Conservation (phyloP, 1,284 basidiomycete genomes). For the Heterobasidion annosum region DNA sequence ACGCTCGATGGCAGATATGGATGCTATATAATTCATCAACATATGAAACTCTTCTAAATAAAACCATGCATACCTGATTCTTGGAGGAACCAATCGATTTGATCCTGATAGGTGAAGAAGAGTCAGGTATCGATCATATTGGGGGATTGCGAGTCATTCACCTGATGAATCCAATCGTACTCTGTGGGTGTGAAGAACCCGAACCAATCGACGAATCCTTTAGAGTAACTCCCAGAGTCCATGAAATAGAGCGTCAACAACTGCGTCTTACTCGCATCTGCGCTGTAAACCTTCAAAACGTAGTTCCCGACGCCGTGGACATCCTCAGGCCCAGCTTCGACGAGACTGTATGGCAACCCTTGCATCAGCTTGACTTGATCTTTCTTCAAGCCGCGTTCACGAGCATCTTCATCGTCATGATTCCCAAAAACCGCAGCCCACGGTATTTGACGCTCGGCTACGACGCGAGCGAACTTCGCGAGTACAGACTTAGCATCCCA, state of each 20-base stretch:
- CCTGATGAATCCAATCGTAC: constrained; percentile 77
- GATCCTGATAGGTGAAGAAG: constrained; percentile 31
- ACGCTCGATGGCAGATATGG: constrained; percentile 65
- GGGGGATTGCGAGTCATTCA: constrained; percentile 14
- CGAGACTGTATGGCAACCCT: constrained; percentile 78
- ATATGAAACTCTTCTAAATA: neutral
- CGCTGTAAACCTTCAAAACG: constrained; percentile 65
- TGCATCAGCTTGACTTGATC: constrained; percentile 69
- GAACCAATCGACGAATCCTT: constrained; percentile 46
- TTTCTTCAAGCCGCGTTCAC: constrained; percentile 25
- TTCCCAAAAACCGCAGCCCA: constrained; percentile 94
- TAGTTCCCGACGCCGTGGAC: constrained; percentile 87
- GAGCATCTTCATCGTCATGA: constrained; percentile 74
- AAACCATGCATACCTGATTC: constrained; percentile 43
- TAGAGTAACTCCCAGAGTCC: constrained; percentile 78
- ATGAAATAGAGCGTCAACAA: constrained; percentile 89
- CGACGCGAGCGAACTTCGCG: constrained; percentile 77
- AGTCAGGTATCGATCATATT: neutral
- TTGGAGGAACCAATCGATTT: constrained; percentile 84
- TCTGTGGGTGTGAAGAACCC: constrained; percentile 55
- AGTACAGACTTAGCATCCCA: constrained; percentile 85
- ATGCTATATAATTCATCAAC: constrained; percentile 3
- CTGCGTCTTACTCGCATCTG: constrained; percentile 80
- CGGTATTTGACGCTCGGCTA: constrained; percentile 70
- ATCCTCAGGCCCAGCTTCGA: constrained; percentile 70